Evolutionary conservation across 2,329 filamentous ascomycete genomes (phyloP).

Genomic region (Emmonsia crescens): DNA sequence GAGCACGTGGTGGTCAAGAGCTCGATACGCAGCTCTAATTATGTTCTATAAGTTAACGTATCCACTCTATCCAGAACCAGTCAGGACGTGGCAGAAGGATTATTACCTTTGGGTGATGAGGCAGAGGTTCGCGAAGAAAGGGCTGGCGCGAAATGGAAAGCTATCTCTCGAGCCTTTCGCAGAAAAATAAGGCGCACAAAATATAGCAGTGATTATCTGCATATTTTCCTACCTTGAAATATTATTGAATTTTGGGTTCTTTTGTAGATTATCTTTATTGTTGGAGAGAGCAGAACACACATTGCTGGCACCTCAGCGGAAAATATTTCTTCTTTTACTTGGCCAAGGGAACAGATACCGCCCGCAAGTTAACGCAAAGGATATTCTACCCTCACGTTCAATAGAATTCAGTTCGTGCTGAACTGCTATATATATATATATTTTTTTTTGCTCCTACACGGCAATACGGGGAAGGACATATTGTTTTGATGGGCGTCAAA

Average conservation of each 20-base stretch:
- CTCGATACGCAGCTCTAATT: not conserved
- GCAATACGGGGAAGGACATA: too few relatives aligned
- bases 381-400: not conserved
- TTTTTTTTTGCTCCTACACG: too few relatives aligned
- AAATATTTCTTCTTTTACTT: not conserved
- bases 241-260: not conserved
- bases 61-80: not conserved
- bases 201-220: not conserved
- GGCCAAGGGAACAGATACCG: not conserved
- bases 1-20: not conserved
- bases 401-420: not conserved
- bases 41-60: not conserved
- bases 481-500: not conserved
- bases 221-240: not conserved
- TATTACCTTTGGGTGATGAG: not conserved
- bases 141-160: not conserved
- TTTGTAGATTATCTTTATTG: not conserved
- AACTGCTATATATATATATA: too few relatives aligned
- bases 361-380: not conserved
- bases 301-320: not conserved
- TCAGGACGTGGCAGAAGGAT: not conserved
- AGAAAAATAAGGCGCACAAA: not conserved
- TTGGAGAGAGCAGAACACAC: not conserved
- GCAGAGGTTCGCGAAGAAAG: not conserved
- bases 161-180: not conserved